These are phyloP conservation scores for Polymyxa betae DNA, from an alignment of 208 protist genomes.

Conservation along the genomic window DNA sequence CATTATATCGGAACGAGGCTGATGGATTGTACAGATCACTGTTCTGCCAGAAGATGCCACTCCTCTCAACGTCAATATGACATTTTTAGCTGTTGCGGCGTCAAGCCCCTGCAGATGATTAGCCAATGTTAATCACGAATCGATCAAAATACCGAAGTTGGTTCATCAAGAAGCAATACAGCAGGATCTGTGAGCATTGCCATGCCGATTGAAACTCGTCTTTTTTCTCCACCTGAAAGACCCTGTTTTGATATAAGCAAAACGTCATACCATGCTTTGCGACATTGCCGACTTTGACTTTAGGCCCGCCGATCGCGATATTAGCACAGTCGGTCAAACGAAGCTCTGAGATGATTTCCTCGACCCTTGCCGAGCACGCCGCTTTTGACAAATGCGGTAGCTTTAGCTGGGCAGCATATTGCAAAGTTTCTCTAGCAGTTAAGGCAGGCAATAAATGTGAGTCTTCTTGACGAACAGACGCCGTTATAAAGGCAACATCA, in stretches of 20 bases:
- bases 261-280: neutral
- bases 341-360: neutral
- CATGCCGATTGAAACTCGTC: slow-evolving; percentile 13
- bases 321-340: slow-evolving; percentile 20
- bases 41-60: slow-evolving; percentile 51
- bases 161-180: slow-evolving; percentile 12
- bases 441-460: slow-evolving; percentile 28
- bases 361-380: neutral
- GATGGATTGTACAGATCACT: slow-evolving; percentile 63
- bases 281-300: neutral
- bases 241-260: neutral
- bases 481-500: neutral
- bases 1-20: slow-evolving; percentile 57
- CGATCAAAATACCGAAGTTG: slow-evolving; percentile 30
- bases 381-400: neutral
- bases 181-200: slow-evolving; percentile 25
- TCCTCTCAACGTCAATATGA: neutral
- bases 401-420: neutral
- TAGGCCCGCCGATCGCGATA: neutral
- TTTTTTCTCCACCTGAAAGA: slow-evolving; percentile 21
- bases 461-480: slow-evolving; percentile 29
- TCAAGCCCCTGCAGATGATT: slow-evolving; percentile 12
- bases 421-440: slow-evolving; percentile 23
- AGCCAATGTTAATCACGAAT: slow-evolving; percentile 26
- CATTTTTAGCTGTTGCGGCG: slow-evolving; percentile 11